A percentile compares a stretch with the other conserved stretches of the same genome.
Evolutionary conservation across 2,329 filamentous ascomycete species (phyloP).

Genomic region (Penicillium palitans): DNA sequence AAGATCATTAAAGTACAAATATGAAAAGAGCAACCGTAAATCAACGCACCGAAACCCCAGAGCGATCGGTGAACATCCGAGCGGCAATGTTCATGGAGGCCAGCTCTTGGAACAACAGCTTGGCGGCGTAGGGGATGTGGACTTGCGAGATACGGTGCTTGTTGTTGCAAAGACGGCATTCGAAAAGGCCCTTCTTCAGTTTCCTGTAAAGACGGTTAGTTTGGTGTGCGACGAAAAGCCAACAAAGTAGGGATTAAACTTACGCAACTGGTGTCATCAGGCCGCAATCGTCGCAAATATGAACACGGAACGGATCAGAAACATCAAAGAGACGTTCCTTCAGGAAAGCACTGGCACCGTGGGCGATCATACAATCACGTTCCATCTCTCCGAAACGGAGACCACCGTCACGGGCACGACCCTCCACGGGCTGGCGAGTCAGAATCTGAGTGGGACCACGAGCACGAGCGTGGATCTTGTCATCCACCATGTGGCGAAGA

Average conservation of each 20-base stretch:
- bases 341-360: conserved; percentile 92
- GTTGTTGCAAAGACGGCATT: conserved; percentile 97
- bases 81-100: conserved; percentile 98
- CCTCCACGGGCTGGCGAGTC: conserved; percentile 94
- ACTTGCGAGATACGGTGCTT: conserved; percentile 98
- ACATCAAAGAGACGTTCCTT: conserved; percentile 98
- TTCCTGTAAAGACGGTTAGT: conserved; percentile 57
- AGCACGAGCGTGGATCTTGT: conserved; percentile 99
- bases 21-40: conserved; percentile 13
- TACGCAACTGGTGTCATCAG: conserved; percentile 99
- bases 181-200: conserved; percentile 92
- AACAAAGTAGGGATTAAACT: conserved; percentile 48
- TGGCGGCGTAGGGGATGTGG: conserved; percentile 95
- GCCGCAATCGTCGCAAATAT: conserved; percentile 97
- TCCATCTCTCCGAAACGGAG: conserved; percentile 99
- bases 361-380: conserved; percentile 99
- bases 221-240: conserved; percentile 3
- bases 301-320: conserved; percentile 94
- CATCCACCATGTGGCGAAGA: conserved; percentile 98
- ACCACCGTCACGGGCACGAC: conserved; percentile 96
- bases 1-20: conserved; percentile 30
- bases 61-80: conserved; percentile 84
- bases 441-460: conserved; percentile 96
- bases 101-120: conserved; percentile 96
- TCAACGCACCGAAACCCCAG: conserved; percentile 46